These are phyloP conservation scores for Fraxinus sp. DNA, from an alignment of 305 asterid genomes.

Conservation along the genomic window DNA sequence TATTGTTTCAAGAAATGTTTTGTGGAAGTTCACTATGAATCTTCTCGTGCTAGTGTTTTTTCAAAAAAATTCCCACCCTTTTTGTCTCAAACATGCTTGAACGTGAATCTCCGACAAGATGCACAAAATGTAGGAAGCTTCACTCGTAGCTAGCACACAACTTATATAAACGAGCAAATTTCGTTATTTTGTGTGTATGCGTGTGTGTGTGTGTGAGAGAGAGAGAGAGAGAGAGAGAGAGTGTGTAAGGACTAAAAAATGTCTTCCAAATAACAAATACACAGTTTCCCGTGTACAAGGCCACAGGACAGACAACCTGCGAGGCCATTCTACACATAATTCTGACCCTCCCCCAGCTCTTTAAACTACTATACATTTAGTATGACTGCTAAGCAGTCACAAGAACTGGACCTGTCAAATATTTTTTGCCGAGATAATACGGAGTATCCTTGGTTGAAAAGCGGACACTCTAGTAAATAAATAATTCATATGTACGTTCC, in stretches of 20 bases:
- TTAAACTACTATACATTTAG: conserved; percentile 26
- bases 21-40: neutral
- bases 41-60: neutral
- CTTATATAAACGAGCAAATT: neutral
- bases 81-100: neutral
- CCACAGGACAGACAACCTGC: neutral
- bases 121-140: neutral
- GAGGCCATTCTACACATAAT: conserved; percentile 24
- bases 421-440: conserved; percentile 21
- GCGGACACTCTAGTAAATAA: conserved; percentile 25
- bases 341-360: conserved; percentile 25
- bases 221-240: neutral
- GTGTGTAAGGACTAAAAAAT: neutral
- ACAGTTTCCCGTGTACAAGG: neutral
- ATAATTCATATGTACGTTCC: conserved; percentile 19
- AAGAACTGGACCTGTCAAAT: conserved; percentile 13
- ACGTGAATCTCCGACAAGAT: neutral
- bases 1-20: neutral
- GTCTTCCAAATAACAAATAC: neutral
- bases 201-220: neutral
- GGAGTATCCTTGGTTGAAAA: conserved; percentile 32
- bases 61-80: neutral
- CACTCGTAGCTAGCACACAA: neutral
- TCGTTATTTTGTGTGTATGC: neutral
- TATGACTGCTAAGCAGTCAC: conserved; percentile 16